These are phyloP conservation scores for Caloboletus inedulis DNA, from an alignment of 1,284 basidiomycete species.

Conservation along the genomic window DNA sequence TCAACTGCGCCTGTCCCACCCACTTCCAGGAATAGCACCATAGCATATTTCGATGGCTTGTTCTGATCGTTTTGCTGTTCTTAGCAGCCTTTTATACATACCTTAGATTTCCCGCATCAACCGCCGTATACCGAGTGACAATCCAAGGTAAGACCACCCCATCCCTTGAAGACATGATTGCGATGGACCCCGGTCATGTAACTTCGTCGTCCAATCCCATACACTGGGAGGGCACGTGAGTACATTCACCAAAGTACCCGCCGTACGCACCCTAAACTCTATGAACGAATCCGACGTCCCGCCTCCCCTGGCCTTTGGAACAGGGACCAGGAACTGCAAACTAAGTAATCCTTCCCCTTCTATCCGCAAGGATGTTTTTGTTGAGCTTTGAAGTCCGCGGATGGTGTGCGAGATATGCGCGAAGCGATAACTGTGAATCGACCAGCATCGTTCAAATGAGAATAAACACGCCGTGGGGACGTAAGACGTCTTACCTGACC, in stretches of 20 bases:
- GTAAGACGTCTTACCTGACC: constrained; percentile 56
- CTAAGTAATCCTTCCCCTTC: constrained; percentile 77
- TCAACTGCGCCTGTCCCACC: constrained; percentile 9
- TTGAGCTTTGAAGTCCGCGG: constrained; percentile 73
- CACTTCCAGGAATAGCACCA: constrained; percentile 22
- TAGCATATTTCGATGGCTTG: constrained; percentile 43
- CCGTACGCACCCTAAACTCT: constrained; percentile 71
- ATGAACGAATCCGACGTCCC: constrained; percentile 64
- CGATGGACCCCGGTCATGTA: constrained; percentile 13
- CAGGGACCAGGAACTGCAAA: constrained; percentile 84
- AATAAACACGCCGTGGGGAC: neutral
- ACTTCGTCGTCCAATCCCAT: constrained; percentile 32
- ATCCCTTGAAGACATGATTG: neutral
- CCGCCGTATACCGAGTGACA: neutral
- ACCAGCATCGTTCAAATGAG: neutral
- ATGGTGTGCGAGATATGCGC: constrained; percentile 66
- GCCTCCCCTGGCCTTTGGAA: constrained; percentile 45
- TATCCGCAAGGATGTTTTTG: constrained; percentile 84
- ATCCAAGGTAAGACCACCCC: neutral
- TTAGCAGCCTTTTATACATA: constrained; percentile 8
- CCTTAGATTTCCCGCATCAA: constrained; percentile 18
- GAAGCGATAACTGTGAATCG: constrained; percentile 67
- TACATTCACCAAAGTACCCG: neutral
- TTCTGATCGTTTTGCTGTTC: constrained; percentile 28
- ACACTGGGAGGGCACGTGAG: constrained; percentile 26